phyloP scores from a whole-genome alignment of 768 basidiomycete species.

The Podaxis rugospora region DNA sequence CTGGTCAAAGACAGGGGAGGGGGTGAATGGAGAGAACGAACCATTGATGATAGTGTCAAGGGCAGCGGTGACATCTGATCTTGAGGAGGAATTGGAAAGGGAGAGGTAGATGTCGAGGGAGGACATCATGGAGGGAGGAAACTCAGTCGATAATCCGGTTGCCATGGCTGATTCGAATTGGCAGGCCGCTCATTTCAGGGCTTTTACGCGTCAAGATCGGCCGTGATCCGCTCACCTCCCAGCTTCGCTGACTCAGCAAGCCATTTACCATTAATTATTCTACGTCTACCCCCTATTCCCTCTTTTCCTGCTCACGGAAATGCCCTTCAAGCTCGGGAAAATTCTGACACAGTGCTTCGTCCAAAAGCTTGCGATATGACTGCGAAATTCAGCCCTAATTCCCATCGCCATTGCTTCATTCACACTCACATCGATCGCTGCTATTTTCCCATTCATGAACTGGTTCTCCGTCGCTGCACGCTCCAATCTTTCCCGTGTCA shows the following conservation, averaged over 20 bases:
- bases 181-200: slow-evolving; percentile 7
- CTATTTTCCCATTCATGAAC: slow-evolving; percentile 87
- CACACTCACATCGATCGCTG: slow-evolving; percentile 61
- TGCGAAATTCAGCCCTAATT: slow-evolving; percentile 22
- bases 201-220: slow-evolving; percentile 7
- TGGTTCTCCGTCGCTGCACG: slow-evolving; percentile 86
- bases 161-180: slow-evolving; percentile 20
- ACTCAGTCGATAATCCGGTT: slow-evolving; percentile 16
- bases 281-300: not conserved
- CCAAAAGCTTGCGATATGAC: slow-evolving; percentile 66
- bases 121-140: slow-evolving; percentile 33
- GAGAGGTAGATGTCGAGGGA: slow-evolving; percentile 41
- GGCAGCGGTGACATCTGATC: slow-evolving; percentile 39
- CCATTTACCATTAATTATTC: not conserved
- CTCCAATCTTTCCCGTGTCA: slow-evolving; percentile 77
- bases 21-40: slow-evolving; percentile 18
- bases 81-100: slow-evolving; percentile 42
- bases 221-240: slow-evolving; percentile 4
- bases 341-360: slow-evolving; percentile 66
- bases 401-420: not conserved
- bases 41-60: slow-evolving; percentile 50
- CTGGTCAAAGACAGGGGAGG: not conserved
- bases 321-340: slow-evolving; percentile 61
- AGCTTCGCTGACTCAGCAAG: slow-evolving; percentile 9
- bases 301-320: slow-evolving; percentile 16